Evolutionary conservation across 2,329 filamentous ascomycete genomes (phyloP), one percentile per base, ranked within the genome.

Genomic region (Penicillium sp.): DNA sequence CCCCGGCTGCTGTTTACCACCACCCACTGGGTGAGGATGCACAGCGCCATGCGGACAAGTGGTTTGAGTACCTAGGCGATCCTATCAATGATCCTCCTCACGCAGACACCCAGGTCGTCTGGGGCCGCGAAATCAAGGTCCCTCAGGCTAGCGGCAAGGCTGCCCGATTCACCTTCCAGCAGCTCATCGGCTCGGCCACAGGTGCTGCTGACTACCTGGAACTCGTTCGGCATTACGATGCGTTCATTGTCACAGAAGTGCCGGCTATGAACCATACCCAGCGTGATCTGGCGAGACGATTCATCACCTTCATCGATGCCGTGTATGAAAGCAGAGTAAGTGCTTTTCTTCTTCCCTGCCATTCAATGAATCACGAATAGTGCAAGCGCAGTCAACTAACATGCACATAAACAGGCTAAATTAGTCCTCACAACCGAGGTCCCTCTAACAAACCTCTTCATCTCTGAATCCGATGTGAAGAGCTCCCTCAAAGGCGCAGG

Each of bases 291-390:
- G 94, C 94, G 0, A 80, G 94, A 11, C 83, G 94, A 5, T 97
- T 99, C 74, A 99, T 99, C 71, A 99, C 93, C 0, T 97, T 99
- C 65, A 90, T 99, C 61, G 94, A 99, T 70, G 93, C 94, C 6
- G 88, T 97, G 4, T 99, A 99, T 69, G 94, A 99, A 74, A 79
- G 76, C 60, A 74, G 80, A 63, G 81, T 83, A 70, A 55, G 77
- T 60, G 32, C 16, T 16, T 18, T 16, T 10, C 1, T 29, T 34
- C 11, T 8, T 8, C 23, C 23, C 23, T 23, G 23, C 23, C 14
- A 38, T 18, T 10, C 7, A 10, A 11, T 11, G 36, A 23, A 39
- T 5, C 8, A 4, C 10, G 3, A 18, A 9, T 11, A 10, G 9
- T 19, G 16, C 16, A 9, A 39, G 16, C 35, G 39, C 7, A 42